A percentile compares a stretch with the other conserved stretches of the same genome.
Conservation (phyloP, 805 yeast species). For the Diddensiella santjacobensis region DNA sequence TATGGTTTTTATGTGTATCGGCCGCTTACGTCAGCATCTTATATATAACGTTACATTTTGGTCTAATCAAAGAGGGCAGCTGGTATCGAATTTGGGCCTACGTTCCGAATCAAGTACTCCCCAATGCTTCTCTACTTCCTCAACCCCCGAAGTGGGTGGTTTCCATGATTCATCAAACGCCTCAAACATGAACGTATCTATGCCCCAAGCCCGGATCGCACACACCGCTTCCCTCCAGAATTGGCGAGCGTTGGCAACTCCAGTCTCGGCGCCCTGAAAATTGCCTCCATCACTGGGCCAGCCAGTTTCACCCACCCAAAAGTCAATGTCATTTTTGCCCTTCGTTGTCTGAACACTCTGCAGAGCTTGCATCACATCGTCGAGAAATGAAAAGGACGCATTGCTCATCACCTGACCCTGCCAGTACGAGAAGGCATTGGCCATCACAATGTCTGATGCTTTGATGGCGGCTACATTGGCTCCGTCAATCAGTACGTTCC, state of each 20-base stretch:
- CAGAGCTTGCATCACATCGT: conserved; percentile 96
- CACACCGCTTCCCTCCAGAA: conserved; percentile 90
- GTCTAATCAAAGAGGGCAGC: not conserved
- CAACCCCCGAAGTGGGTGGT: conserved; percentile 81
- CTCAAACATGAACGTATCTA: conserved; percentile 88
- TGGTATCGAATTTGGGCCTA: conserved; percentile 28
- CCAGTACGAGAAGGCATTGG: conserved; percentile 98
- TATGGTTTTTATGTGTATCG: too few relatives aligned
- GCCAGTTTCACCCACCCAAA: conserved; percentile 98
- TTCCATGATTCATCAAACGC: conserved; percentile 97
- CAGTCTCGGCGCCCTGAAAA: conserved; percentile 64
- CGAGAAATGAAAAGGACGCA: conserved; percentile 87
- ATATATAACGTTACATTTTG: too few relatives aligned
- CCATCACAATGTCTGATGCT: conserved; percentile 81
- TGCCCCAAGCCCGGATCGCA: conserved; percentile 94
- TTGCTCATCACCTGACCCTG: conserved; percentile 87
- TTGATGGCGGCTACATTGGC: conserved; percentile 63
- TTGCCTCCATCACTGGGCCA: conserved; percentile 89
- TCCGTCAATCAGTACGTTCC: conserved; percentile 88
- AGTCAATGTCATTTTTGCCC: conserved; percentile 80
- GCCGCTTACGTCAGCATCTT: too few relatives aligned
- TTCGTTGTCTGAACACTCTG: conserved; percentile 60
- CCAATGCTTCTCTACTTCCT: conserved; percentile 86
- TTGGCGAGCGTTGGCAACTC: conserved; percentile 64
- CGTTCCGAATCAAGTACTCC: conserved; percentile 63